Percentiles rank a stretch among this genome's conserved stretches.
phyloP scores from a whole-genome alignment of 2,329 filamentous ascomycete species.

The Coccinonectria pachysandricola region DNA sequence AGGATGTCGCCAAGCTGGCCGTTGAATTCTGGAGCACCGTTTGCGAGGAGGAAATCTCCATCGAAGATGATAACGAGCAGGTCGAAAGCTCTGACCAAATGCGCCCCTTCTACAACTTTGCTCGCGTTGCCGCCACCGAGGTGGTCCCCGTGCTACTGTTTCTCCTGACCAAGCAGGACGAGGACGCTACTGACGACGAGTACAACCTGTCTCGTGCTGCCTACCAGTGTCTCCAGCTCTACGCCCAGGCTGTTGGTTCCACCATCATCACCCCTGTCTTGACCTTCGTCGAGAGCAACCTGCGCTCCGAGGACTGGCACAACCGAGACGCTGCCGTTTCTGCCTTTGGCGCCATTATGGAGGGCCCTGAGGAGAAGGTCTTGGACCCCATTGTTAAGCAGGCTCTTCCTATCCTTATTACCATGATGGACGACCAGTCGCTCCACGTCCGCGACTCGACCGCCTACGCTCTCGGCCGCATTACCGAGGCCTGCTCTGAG shows the following conservation, averaged over 20 bases:
- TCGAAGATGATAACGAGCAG: conserved; percentile 86
- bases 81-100: conserved; percentile 71
- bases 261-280: conserved; percentile 81
- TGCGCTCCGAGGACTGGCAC: conserved; percentile 89
- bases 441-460: conserved; percentile 93
- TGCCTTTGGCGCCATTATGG: conserved; percentile 97
- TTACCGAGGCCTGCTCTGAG: conserved; percentile 86
- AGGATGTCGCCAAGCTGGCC: conserved; percentile 94
- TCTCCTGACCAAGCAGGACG: conserved; percentile 91
- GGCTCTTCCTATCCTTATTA: conserved; percentile 81
- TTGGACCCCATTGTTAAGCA: conserved; percentile 93
- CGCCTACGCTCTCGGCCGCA: conserved; percentile 89
- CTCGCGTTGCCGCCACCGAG: conserved; percentile 81
- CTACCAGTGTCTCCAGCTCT: conserved; percentile 93
- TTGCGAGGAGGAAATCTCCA: conserved; percentile 95
- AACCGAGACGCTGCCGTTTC: conserved; percentile 91
- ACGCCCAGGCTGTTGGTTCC: conserved; percentile 80
- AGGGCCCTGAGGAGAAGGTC: conserved; percentile 87
- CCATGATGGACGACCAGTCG: conserved; percentile 80
- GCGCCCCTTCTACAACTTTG: conserved; percentile 92
- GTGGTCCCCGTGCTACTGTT: conserved; percentile 85
- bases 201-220: conserved; percentile 93
- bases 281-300: conserved; percentile 81
- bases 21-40: conserved; percentile 99
- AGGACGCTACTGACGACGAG: conserved; percentile 92